Evolutionary conservation across 352 stramenopile species (phyloP), one percentile per base, ranked within the genome.

Genomic region (Globisporangium emineosum): DNA sequence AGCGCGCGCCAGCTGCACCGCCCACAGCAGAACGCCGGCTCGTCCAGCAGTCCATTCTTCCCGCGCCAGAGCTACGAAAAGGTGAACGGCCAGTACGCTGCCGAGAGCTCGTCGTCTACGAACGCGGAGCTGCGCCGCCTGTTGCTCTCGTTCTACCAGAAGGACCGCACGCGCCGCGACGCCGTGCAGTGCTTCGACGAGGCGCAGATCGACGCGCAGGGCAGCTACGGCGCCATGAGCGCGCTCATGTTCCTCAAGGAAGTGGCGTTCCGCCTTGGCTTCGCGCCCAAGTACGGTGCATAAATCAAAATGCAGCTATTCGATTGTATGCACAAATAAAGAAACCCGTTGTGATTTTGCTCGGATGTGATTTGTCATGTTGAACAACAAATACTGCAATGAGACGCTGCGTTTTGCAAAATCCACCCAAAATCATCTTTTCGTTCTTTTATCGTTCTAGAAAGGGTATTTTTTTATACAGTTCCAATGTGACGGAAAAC

Each of bases 221-320:
- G 83, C 3, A 77, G 75, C 15, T 94, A 94, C 57, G 81, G 85
- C 47, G 60, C 73, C 19, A 94, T 94, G 85, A 73, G 88, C 51
- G 75, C 75, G 10, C 76, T 79, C 43, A 80, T 90, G 25, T 83
- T 89, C 57, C 81, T 91, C 68, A 87, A 89, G 49, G 85, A 94
- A 66, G 77, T 89, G 66, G 85, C 85, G 1, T 94, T 94, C 64
- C 83, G 85, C 17, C 74, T 94, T 32, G 85, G 85, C 9, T 85
- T 75, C 21, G 78, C 80, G 2, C 85, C 85, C 2, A 94, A 94
- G 68, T 94, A 94, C 63, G 85, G 85, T 19, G 85, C 85, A n/a
- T 89, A 61, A 73, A 27, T 45, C 2, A 45, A 21, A 21, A 21
- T 47, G 40, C 40, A 0, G 8, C 1, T 17, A 47, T 10, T 5